Conservation (phyloP, 306 rosid genomes). For the Mimosa bimucronata region DNA sequence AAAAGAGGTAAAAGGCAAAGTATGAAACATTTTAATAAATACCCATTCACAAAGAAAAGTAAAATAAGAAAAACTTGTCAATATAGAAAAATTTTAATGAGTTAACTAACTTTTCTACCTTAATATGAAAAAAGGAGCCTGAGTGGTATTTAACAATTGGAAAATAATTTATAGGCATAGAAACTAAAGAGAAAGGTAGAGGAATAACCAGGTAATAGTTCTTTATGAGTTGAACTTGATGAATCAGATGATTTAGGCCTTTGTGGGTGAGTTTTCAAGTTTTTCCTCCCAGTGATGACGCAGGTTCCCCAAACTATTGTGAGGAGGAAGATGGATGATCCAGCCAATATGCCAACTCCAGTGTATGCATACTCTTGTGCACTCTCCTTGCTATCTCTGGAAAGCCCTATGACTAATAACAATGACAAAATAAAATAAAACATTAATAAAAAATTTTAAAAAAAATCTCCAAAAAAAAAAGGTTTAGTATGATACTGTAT, state of each 20-base stretch:
- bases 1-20: no score
- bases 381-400: constrained; percentile 40
- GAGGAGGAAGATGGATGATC: constrained; percentile 54
- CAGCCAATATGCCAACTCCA: constrained; percentile 58
- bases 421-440: background rate
- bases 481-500: background rate
- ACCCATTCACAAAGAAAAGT: no score
- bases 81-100: no score
- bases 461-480: background rate
- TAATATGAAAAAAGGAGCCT: no score
- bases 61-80: no score
- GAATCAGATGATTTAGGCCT: background rate
- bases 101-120: no score
- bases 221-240: constrained; percentile 27
- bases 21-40: no score
- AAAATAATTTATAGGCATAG: background rate
- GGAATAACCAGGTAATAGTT: constrained; percentile 43
- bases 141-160: background rate
- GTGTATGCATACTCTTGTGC: constrained; percentile 56
- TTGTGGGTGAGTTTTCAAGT: constrained; percentile 23
- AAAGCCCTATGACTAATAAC: constrained; percentile 50
- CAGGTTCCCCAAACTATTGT: constrained; percentile 58
- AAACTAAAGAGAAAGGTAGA: constrained; percentile 11
- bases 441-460: background rate
- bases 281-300: constrained; percentile 48